Base-by-base conservation (phyloP, 148 eudicot genomes). In the Dianthus caryophyllus region DNA sequence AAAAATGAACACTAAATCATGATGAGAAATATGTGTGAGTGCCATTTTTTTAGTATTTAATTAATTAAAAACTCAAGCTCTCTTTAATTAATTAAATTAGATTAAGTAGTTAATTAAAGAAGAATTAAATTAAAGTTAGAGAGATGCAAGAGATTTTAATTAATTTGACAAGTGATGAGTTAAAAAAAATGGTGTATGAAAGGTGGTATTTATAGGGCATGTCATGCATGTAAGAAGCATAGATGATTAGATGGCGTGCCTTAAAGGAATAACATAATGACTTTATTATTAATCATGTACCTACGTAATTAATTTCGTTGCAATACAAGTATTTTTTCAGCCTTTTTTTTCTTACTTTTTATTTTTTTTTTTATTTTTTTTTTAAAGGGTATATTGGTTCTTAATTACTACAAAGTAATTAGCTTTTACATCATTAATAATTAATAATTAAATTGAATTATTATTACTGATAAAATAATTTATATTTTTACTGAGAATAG, bases 1-100 rank as follows among this genome's bases (percentile, higher is more conserved):
- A 73, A 85, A 88, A 30, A 66, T 59, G 70, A 39, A 39, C 65
- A 83, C 75, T 57, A 88, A 41, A n/a, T 73, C 72, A 74, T 66
- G 57, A 24, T 67, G 75, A 25, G 17, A 49, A 44, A 7, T 36
- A 11, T 65, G 12, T 55, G 73, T 30, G 56, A 77, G 26, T 60
- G 86, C 84, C 88, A 84, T 87, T 71, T 20, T 39, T n/a, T 21
- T 43, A 15, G 41, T 11, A n/a, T n/a, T n/a, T n/a, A n/a, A n/a
- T n/a, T n/a, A n/a, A n/a, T n/a, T n/a, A n/a, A n/a, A n/a, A n/a
- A n/a, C 61, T 67, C 44, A 46, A 21, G 29, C 48, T 52, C 14
- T 22, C 10, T 24, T 39, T 22, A n/a, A 26, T 10, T 11, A 4
- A 2, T 24, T 39, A 9, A n/a, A 26, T 10, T 11, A 4, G 1